Conservation (phyloP, 805 yeast species). For the Wickerhamiella hasegawae region DNA sequence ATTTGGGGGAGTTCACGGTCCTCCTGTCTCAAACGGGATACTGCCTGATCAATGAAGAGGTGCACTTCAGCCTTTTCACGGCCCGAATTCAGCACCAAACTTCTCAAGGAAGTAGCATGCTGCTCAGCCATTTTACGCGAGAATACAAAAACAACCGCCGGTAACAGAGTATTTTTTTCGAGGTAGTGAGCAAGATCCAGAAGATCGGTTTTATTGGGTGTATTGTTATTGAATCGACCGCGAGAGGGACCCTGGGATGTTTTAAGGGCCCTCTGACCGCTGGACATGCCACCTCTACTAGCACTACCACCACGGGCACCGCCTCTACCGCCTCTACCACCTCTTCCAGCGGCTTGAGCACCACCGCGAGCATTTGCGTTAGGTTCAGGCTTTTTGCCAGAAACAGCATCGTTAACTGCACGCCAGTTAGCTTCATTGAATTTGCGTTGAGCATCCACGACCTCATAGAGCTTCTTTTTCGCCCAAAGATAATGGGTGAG, state of each 20-base stretch:
- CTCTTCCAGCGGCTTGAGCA: conserved; percentile 21
- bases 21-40: conserved; percentile 72
- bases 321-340: conserved; percentile 18
- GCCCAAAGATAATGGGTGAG: conserved; percentile 79
- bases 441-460: conserved; percentile 56
- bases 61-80: conserved; percentile 81
- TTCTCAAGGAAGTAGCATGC: conserved; percentile 62
- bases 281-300: conserved; percentile 17
- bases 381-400: not conserved
- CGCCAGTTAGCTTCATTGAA: conserved; percentile 49
- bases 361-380: conserved; percentile 16
- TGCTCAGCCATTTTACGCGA: conserved; percentile 89
- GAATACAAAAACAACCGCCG: conserved; percentile 87
- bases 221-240: conserved; percentile 34
- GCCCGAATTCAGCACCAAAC: conserved; percentile 68
- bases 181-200: conserved; percentile 52
- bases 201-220: conserved; percentile 74
- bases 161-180: conserved; percentile 53
- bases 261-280: conserved; percentile 14
- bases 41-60: conserved; percentile 83
- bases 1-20: conserved; percentile 86
- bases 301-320: conserved; percentile 28
- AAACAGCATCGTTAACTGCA: conserved; percentile 1
- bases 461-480: conserved; percentile 51
- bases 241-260: conserved; percentile 19